Evolutionary conservation across 78 protist genomes (phyloP).

Genomic region (Goniomonas avonlea): DNA sequence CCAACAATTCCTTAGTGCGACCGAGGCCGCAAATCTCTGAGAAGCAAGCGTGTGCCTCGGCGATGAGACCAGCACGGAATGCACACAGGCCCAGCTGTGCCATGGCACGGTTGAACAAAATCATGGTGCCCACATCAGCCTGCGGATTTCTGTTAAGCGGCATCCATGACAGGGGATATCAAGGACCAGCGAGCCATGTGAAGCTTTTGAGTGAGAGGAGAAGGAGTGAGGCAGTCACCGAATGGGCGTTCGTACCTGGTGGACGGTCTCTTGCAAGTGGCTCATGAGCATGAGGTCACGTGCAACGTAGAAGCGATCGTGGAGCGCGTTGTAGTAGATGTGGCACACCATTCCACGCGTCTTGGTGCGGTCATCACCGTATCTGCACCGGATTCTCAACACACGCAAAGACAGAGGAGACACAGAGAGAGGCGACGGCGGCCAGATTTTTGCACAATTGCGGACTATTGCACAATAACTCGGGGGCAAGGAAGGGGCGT

Average conservation of each 20-base stretch:
- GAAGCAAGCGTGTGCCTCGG: slow-evolving; percentile 73
- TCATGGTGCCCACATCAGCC: too few relatives aligned
- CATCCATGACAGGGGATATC: too few relatives aligned
- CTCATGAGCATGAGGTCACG: slow-evolving; percentile 84
- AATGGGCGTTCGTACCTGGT: too few relatives aligned
- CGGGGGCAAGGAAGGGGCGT: too few relatives aligned
- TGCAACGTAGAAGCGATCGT: slow-evolving; percentile 54
- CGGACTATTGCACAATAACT: too few relatives aligned
- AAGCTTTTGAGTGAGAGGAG: too few relatives aligned
- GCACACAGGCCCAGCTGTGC: slow-evolving; percentile 90
- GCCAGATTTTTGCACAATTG: too few relatives aligned
- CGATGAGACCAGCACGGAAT: slow-evolving; percentile 75
- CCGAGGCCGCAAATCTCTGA: slow-evolving; percentile 44
- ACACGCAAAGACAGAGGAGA: neutral
- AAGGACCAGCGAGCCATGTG: too few relatives aligned
- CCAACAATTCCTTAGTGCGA: slow-evolving; percentile 67
- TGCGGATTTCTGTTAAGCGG: too few relatives aligned
- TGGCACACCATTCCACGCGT: slow-evolving; percentile 20
- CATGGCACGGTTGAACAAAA: slow-evolving; percentile 85
- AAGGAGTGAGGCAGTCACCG: too few relatives aligned
- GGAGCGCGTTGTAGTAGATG: slow-evolving; percentile 43
- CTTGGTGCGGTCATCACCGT: neutral
- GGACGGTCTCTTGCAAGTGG: slow-evolving; percentile 68
- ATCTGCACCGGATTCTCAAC: neutral
- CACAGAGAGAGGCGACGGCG: neutral